Evolutionary conservation across 371 early-diverging fungal species (phyloP).

Genomic region (Mucor irregularis): DNA sequence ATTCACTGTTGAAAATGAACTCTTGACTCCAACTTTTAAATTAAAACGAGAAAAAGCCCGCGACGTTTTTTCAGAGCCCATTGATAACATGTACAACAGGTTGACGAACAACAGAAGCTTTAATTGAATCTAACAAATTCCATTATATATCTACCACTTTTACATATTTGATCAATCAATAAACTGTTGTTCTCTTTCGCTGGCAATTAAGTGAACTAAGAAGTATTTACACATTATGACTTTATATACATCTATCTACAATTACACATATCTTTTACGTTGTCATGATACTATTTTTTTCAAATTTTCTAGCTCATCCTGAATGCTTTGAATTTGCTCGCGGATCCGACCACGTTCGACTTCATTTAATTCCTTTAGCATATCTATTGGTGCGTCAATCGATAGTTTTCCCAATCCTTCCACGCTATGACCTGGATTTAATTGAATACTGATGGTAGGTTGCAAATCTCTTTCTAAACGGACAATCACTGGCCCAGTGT

Average conservation of each 20-base stretch:
- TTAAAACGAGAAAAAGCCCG: conserved; percentile 83
- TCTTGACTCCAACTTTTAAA: conserved; percentile 86
- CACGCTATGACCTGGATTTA: conserved; percentile 21
- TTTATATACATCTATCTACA: background rate
- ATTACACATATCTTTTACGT: background rate
- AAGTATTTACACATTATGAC: too few relatives aligned
- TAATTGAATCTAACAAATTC: too few relatives aligned
- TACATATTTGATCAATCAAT: too few relatives aligned
- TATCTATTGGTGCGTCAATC: conserved; percentile 14
- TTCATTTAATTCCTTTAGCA: conserved; percentile 11
- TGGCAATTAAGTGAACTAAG: too few relatives aligned
- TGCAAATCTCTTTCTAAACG: conserved; percentile 17
- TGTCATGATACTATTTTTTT: background rate
- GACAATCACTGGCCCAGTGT: conserved; percentile 23
- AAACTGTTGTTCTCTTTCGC: too few relatives aligned
- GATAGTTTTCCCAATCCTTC: conserved; percentile 14
- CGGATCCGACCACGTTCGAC: conserved; percentile 13
- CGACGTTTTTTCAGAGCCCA: too few relatives aligned
- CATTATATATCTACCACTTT: too few relatives aligned
- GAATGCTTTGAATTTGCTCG: conserved; percentile 27
- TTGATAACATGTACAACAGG: conserved; percentile 60
- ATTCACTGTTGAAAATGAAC: conserved; percentile 85
- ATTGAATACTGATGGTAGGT: conserved; percentile 16
- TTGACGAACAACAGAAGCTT: conserved; percentile 34
- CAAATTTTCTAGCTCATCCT: conserved; percentile 19